Conservation (phyloP, 139 green algal species). For the Nannochloris sp. region DNA sequence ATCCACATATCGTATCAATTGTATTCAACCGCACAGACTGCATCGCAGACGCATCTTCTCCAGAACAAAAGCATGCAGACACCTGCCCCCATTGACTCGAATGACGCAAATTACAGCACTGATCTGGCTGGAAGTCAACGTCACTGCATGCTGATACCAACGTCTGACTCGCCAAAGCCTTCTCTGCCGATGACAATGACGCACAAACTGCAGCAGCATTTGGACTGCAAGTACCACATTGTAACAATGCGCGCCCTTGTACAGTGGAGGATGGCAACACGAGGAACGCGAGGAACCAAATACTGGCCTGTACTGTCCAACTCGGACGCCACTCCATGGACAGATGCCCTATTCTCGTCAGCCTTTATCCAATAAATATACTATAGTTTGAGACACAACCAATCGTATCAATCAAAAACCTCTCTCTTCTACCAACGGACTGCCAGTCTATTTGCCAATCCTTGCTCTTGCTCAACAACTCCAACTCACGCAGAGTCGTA, state of each 20-base stretch:
- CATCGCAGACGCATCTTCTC: not conserved
- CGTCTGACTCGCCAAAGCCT: not conserved
- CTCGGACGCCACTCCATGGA: no score
- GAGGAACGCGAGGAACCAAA: no score
- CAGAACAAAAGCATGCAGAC: conserved; percentile 7
- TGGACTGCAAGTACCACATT: not conserved
- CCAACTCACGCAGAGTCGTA: no score
- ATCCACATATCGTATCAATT: not conserved
- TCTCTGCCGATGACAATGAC: not conserved
- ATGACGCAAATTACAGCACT: not conserved
- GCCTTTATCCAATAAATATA: no score
- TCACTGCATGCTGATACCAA: not conserved
- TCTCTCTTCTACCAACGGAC: no score
- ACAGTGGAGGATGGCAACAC: no score
- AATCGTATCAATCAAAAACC: no score
- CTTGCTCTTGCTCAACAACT: no score
- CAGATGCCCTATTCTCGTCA: no score
- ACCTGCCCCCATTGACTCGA: conserved; percentile 1
- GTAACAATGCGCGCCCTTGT: not conserved
- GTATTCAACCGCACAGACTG: not conserved
- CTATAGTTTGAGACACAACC: no score
- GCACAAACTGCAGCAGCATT: not conserved
- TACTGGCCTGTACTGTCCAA: no score
- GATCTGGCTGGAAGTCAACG: not conserved
- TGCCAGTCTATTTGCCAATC: no score